Evolutionary conservation across 352 stramenopile species (phyloP).

Genomic region (Phytophthora rubi): DNA sequence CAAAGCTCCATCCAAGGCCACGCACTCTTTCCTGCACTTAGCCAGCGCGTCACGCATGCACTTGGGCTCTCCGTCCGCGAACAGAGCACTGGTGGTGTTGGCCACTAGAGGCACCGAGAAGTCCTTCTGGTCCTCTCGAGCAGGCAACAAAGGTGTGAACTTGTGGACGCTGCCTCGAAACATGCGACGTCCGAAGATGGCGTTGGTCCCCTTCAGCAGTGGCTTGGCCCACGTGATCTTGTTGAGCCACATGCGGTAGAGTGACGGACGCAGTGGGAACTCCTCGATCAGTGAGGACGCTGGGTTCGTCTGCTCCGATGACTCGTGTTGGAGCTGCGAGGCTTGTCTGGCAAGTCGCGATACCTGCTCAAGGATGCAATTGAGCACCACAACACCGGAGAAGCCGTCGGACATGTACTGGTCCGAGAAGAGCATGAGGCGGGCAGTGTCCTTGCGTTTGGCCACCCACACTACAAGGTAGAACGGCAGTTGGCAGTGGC

Average conservation of each 20-base stretch:
- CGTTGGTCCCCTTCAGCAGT: conserved; percentile 32
- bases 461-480: conserved; percentile 45
- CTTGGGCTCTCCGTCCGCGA: conserved; percentile 41
- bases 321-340: not conserved
- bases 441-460: conserved; percentile 25
- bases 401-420: conserved; percentile 55
- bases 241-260: conserved; percentile 45
- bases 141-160: conserved; percentile 34
- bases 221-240: conserved; percentile 32
- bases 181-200: conserved; percentile 30
- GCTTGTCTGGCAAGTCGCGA: conserved; percentile 24
- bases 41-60: conserved; percentile 40
- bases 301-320: not conserved
- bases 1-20: conserved; percentile 45
- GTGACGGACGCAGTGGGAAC: conserved; percentile 36
- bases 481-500: conserved; percentile 46
- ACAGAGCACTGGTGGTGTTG: conserved; percentile 47
- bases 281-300: conserved; percentile 5
- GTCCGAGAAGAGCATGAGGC: conserved; percentile 54
- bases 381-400: conserved; percentile 44
- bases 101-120: conserved; percentile 33
- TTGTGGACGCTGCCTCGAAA: conserved; percentile 34
- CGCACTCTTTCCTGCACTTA: conserved; percentile 48
- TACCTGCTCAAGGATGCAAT: conserved; percentile 50
- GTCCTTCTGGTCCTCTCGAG: conserved; percentile 38